Evolutionary conservation across 768 basidiomycete genomes (phyloP).

Genomic region (Auricularia heimuer): DNA sequence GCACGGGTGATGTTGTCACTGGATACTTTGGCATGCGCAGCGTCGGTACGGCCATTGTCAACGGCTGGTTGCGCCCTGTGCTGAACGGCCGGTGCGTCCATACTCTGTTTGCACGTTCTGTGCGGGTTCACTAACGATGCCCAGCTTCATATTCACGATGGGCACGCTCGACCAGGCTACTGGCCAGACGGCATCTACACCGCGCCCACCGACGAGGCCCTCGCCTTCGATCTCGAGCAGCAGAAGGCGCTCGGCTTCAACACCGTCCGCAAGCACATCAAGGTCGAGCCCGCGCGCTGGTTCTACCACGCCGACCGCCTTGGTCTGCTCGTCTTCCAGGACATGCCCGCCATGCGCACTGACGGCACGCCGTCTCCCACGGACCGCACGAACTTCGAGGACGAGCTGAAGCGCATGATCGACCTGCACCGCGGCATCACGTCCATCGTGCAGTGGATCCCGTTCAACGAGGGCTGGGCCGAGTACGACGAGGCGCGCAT

Average conservation of each 20-base stretch:
- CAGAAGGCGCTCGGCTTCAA: constrained; percentile 1
- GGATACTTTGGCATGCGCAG: constrained; percentile 1
- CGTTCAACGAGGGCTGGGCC: constrained; percentile 1
- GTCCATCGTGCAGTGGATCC: constrained; percentile 1
- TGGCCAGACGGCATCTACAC: constrained; percentile 2
- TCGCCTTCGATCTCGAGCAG: background rate
- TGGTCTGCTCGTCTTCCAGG: background rate
- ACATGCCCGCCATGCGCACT: background rate
- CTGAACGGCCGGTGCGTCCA: background rate
- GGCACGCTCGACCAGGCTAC: background rate
- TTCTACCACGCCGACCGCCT: background rate
- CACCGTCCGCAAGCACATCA: constrained; percentile 2
- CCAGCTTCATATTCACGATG: background rate
- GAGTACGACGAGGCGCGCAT: constrained; percentile 3
- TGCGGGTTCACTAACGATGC: background rate
- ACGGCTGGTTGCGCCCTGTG: background rate
- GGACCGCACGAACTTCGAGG: constrained; percentile 1
- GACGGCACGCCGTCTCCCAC: background rate
- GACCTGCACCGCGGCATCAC: constrained; percentile 1
- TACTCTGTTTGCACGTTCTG: background rate
- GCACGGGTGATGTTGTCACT: background rate
- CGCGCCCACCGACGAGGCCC: background rate
- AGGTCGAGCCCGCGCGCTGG: constrained; percentile 3
- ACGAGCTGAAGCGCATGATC: background rate
- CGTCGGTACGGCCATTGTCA: background rate